Base-by-base conservation (phyloP, 148 eudicot genomes). In the Vaccinium darrowii region DNA sequence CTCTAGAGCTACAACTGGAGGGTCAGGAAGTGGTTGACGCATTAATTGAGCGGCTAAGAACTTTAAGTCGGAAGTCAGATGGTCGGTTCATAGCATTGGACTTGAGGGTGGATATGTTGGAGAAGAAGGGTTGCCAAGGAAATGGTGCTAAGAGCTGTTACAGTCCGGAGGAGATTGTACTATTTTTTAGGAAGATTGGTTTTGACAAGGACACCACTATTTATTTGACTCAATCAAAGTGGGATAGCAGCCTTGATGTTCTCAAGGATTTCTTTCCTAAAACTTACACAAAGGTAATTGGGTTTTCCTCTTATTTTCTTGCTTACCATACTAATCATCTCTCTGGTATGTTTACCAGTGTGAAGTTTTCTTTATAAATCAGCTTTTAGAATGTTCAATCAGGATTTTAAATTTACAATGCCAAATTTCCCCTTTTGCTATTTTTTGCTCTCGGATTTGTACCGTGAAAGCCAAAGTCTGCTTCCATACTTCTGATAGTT, bases 201-300 rank as follows among this genome's bases (percentile, higher is more conserved):
- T 95, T 91, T 84, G 90, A 91, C 53, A 94, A 93, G 90, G 98
- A 95, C 79, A 95, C 98, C 30, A 92, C 96, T 1, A 50, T 97
- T 73, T 97, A 97, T 88, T 89, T 95, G 91, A 97, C 99, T 49
- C 98, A 97, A 88, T 88, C 99, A 10, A 91, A 94, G 90, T 97
- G 99, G 99, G 95, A 97, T 76, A 91, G 88, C 91, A 92, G 96
- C 87, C 98, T 97, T 84, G 89, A 91, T 80, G 84, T 90, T 56
- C 88, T 97, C 36, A 97, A 95, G 90, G 98, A 97, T 81, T 91
- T 90, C 87, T 97, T 97, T 86, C 99, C 98, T 5, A 95, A 86
- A 90, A 95, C 98, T n/a, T 97, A 97, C 87, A 97, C 99, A 49
- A 97, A 97, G 98, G 99, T 97, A 82, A 36, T n/a, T 67, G 52